Percentiles rank a stretch among this genome's conserved stretches.
phyloP scores from a whole-genome alignment of 1,139 yeast genomes.

The Protomyces lactucae-debilis region DNA sequence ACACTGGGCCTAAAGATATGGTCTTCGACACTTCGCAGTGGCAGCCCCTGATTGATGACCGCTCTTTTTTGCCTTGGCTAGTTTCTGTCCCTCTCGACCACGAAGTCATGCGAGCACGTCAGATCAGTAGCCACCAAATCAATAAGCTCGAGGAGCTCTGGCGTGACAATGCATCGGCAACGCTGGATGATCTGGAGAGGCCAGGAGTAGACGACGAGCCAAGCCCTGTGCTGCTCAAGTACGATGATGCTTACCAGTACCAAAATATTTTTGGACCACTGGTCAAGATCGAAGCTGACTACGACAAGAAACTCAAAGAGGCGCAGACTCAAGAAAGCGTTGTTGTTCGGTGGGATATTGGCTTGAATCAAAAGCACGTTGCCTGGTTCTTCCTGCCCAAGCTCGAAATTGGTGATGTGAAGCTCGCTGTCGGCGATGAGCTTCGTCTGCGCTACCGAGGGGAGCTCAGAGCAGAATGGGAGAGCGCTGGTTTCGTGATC shows the following conservation, averaged over 20 bases:
- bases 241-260: constrained; percentile 78
- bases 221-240: constrained; percentile 68
- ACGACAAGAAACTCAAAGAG: constrained; percentile 69
- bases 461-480: constrained; percentile 56
- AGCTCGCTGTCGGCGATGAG: constrained; percentile 84
- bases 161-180: constrained; percentile 67
- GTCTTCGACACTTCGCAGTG: constrained; percentile 88
- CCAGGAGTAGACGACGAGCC: constrained; percentile 56
- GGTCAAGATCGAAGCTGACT: constrained; percentile 74
- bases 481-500: constrained; percentile 64
- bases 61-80: constrained; percentile 77
- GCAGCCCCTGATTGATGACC: constrained; percentile 79
- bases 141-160: constrained; percentile 72
- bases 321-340: constrained; percentile 73
- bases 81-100: constrained; percentile 66
- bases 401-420: constrained; percentile 59
- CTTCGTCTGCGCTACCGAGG: constrained; percentile 61
- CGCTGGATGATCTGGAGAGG: constrained; percentile 50
- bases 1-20: constrained; percentile 41
- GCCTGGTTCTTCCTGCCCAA: constrained; percentile 68
- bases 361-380: constrained; percentile 59
- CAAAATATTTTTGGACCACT: constrained; percentile 83
- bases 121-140: constrained; percentile 62
- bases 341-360: constrained; percentile 68
- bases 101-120: constrained; percentile 52